Evolutionary conservation across 306 rosid genomes (phyloP).

Genomic region (Ormosia semicastrata): DNA sequence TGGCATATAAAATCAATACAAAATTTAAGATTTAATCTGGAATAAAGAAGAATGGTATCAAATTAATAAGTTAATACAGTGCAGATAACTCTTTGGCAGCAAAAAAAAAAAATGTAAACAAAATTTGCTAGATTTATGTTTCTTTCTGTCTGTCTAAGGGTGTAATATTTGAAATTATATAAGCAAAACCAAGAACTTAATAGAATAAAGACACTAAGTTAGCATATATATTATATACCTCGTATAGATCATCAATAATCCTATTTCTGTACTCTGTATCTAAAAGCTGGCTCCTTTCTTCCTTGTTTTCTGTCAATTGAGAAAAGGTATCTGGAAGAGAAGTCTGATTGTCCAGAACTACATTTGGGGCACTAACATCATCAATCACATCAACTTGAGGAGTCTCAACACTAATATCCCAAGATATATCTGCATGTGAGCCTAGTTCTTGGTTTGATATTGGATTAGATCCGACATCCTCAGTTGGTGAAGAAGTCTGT

Average conservation of each 20-base stretch:
- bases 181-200: background rate
- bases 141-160: background rate
- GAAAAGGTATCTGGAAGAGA: slow-evolving; percentile 40
- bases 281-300: slow-evolving; percentile 75
- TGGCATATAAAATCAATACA: slow-evolving; percentile 25
- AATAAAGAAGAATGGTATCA: slow-evolving; percentile 4
- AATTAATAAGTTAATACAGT: slow-evolving; percentile 9
- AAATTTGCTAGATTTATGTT: background rate
- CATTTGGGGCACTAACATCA: slow-evolving; percentile 48
- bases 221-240: slow-evolving; percentile 47
- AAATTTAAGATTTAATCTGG: slow-evolving; percentile 9
- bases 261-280: slow-evolving; percentile 87
- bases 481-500: slow-evolving; percentile 46
- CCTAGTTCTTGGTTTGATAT: slow-evolving; percentile 42
- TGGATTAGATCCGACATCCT: slow-evolving; percentile 48
- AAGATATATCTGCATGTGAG: slow-evolving; percentile 55
- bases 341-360: slow-evolving; percentile 43
- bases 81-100: background rate
- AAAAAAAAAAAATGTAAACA: background rate
- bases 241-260: slow-evolving; percentile 87
- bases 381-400: slow-evolving; percentile 72
- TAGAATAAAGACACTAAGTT: background rate
- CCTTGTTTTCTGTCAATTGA: slow-evolving; percentile 52
- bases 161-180: background rate
- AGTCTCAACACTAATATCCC: slow-evolving; percentile 90